These are phyloP conservation scores for Trichoderma asperellum DNA, from an alignment of 2,329 filamentous ascomycete species.

Conservation along the genomic window DNA sequence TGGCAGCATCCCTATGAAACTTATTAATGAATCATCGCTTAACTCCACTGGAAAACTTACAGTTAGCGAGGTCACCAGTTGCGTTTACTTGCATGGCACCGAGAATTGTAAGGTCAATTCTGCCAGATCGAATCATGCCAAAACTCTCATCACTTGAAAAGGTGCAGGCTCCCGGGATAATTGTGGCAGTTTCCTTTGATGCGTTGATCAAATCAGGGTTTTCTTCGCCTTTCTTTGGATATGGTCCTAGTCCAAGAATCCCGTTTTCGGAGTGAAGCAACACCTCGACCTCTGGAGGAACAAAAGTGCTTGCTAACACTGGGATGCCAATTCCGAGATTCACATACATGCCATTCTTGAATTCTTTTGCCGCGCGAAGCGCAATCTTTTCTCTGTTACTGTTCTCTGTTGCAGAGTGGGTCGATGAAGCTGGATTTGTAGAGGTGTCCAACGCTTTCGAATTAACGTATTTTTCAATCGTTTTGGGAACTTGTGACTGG, in stretches of 20 bases:
- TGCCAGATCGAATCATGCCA: constrained; percentile 88
- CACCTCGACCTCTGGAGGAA: constrained; percentile 77
- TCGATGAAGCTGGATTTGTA: constrained; percentile 60
- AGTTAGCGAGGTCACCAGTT: constrained; percentile 81
- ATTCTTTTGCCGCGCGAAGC: constrained; percentile 81
- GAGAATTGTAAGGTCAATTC: constrained; percentile 84
- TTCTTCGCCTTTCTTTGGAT: constrained; percentile 74
- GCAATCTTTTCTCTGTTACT: constrained; percentile 85
- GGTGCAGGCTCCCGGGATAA: constrained; percentile 75
- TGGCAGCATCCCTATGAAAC: constrained; percentile 67
- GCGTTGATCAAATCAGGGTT: constrained; percentile 91
- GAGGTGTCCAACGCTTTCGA: constrained; percentile 69
- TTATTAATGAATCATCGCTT: too few species aligned
- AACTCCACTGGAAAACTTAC: constrained; percentile 37
- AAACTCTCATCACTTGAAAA: constrained; percentile 91
- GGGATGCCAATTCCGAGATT: constrained; percentile 94
- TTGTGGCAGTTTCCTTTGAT: constrained; percentile 89
- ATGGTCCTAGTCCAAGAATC: constrained; percentile 74
- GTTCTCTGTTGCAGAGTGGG: constrained; percentile 45
- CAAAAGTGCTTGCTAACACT: constrained; percentile 84
- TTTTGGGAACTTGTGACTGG: constrained; percentile 76
- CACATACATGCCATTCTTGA: constrained; percentile 94
- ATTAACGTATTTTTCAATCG: constrained; percentile 84
- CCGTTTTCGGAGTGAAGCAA: constrained; percentile 82
- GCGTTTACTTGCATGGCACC: constrained; percentile 89